A percentile compares a stretch with the other conserved stretches of the same genome.
phyloP scores from a whole-genome alignment of 192 early-diverging fungal species.

The Linnemannia elongata region DNA sequence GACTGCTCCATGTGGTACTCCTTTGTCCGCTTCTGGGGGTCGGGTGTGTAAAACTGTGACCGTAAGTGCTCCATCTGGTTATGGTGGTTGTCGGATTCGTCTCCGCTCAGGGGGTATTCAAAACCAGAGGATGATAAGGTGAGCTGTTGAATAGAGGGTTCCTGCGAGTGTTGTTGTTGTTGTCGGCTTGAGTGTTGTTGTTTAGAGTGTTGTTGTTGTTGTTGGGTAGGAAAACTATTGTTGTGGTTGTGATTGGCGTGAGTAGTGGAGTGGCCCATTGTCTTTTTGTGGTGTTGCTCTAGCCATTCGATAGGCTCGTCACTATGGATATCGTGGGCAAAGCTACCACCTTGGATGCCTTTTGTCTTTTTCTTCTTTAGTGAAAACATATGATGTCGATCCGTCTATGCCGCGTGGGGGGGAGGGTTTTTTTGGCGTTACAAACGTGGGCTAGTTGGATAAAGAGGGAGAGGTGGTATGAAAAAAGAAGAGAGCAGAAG shows the following conservation, averaged over 20 bases:
- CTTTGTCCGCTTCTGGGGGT: constrained; percentile 51
- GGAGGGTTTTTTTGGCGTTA: constrained; percentile 2
- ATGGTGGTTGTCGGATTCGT: constrained; percentile 47
- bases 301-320: constrained; percentile 25
- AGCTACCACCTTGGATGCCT: constrained; percentile 1
- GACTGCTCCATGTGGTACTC: constrained; percentile 65
- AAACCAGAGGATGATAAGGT: background rate
- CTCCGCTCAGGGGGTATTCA: constrained; percentile 44
- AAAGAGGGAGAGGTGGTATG: background rate
- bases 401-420: constrained; percentile 6
- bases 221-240: background rate
- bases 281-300: constrained; percentile 50
- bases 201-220: constrained; percentile 1
- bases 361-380: constrained; percentile 42
- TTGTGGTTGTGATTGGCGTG: constrained; percentile 14
- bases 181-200: background rate
- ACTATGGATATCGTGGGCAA: constrained; percentile 10
- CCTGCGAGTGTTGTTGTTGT: constrained; percentile 4
- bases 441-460: background rate
- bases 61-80: constrained; percentile 37
- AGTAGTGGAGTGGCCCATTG: constrained; percentile 13
- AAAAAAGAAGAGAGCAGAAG: background rate
- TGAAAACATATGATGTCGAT: constrained; percentile 27
- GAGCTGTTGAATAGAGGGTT: constrained; percentile 3
- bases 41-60: constrained; percentile 44